Evolutionary conservation across 352 stramenopile species (phyloP), one percentile per base, ranked within the genome.

Genomic region (Lagenidium giganteum): DNA sequence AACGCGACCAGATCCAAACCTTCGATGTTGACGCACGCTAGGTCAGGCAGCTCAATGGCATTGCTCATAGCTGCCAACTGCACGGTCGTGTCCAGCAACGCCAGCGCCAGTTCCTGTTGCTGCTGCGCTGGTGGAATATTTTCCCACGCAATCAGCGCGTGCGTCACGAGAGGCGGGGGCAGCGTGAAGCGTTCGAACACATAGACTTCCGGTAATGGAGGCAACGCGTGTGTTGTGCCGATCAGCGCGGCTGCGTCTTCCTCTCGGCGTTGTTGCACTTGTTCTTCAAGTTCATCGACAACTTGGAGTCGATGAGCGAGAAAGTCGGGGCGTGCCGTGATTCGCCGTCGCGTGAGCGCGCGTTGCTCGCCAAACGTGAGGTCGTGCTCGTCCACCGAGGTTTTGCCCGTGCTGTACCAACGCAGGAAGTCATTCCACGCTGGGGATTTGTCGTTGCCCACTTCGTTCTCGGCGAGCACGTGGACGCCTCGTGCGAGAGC

Each of bases 11-110:
- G 51, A 33, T 80, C 70, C 3, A 70, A 62, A 24, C 73, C 61
- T 16, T 80, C 64, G 20, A 75, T 23, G 31, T 51, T 68, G 9
- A 46, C 63, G 6, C 51, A 47, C 18, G 66, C 69, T 5, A 83
- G 31, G 18, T 83, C 61, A 12, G 67, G 70, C 13, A 83, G 42
- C 43, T 79, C 70, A 24, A 83, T 61, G 14, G 75, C 62, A n/a
- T 62, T 50, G 33, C 23, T 67, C 58, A 77, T 70, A 9, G 70
- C 70, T 31, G 61, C 67, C 9, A 83, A 34, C 41, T 83, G 70
- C 32, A 83, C 61, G n/a, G 40, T 40, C 17, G 70, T 64, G 18
- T 80, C 70, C 47, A 77, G 50, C 26, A 83, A 38, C 5, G 67
- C 70, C 16, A 83, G 23, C 16, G 47, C 58, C n/a, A 83, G 40